These are phyloP conservation scores for Venustampulla echinocandica DNA, from an alignment of 495 filamentous ascomycete species.

Conservation along the genomic window DNA sequence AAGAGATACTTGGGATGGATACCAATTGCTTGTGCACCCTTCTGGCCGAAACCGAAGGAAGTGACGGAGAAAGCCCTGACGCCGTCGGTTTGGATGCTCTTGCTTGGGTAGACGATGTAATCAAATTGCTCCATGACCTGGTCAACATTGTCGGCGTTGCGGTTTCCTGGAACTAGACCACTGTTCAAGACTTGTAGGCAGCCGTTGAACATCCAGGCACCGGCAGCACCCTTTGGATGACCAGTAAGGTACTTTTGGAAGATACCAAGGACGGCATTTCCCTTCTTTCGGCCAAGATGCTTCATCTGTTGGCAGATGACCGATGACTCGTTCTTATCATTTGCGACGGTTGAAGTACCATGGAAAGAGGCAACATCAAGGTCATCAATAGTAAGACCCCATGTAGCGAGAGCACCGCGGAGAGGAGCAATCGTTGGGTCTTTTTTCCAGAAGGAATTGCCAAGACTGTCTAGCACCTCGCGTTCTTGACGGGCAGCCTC, in stretches of 20 bases:
- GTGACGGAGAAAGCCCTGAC: constrained; percentile 98
- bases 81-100: constrained; percentile 93
- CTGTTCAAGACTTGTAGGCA: constrained; percentile 89
- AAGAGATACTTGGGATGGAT: constrained; percentile 95
- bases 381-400: constrained; percentile 97
- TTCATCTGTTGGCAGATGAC: constrained; percentile 94
- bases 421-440: constrained; percentile 90
- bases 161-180: constrained; percentile 91
- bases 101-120: constrained; percentile 93
- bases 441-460: constrained; percentile 97
- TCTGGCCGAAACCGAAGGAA: constrained; percentile 98
- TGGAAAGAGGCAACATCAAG: constrained; percentile 95
- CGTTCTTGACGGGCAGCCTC: constrained; percentile 86
- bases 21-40: constrained; percentile 94
- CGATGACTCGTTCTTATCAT: constrained; percentile 99
- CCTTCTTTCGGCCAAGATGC: constrained; percentile 90
- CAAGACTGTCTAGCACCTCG: constrained; percentile 80
- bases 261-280: constrained; percentile 91
- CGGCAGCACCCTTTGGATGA: constrained; percentile 97
- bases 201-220: constrained; percentile 99
- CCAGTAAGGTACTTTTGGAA: constrained; percentile 99
- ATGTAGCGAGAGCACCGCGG: constrained; percentile 88
- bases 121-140: constrained; percentile 94
- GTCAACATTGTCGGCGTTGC: constrained; percentile 97
- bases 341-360: constrained; percentile 94